Conservation (phyloP, 768 basidiomycete genomes). For the Boletus reticulatus region DNA sequence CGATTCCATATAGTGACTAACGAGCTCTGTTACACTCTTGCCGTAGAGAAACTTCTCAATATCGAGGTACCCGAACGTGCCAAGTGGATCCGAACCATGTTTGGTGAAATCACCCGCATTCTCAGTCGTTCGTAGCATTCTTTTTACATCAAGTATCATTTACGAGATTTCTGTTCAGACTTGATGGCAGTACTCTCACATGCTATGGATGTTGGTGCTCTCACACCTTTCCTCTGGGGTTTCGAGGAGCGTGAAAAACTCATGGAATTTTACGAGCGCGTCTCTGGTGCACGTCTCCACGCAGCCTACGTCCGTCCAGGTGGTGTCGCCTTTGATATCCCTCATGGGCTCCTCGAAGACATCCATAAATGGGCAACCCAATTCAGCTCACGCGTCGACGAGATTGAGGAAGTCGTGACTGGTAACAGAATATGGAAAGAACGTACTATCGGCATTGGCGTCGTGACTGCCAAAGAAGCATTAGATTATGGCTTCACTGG, state of each 20-base stretch:
- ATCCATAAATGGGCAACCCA: constrained; percentile 99
- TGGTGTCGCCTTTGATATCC: constrained; percentile 96
- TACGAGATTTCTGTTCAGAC: constrained; percentile 43
- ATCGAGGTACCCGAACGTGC: constrained; percentile 96
- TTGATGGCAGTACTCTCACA: constrained; percentile 96
- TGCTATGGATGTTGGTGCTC: constrained; percentile 95
- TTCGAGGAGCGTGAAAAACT: constrained; percentile 99
- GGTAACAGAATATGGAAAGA: constrained; percentile 99
- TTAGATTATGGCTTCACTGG: constrained; percentile 92
- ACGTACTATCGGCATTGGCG: constrained; percentile 86
- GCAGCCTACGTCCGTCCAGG: constrained; percentile 98
- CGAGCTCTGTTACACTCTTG: constrained; percentile 94
- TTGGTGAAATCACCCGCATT: constrained; percentile 95
- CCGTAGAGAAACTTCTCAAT: constrained; percentile 97
- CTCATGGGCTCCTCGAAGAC: constrained; percentile 97
- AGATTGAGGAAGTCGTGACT: constrained; percentile 97
- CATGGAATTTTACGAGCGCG: constrained; percentile 99
- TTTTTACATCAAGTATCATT: not conserved
- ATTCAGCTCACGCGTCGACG: constrained; percentile 86
- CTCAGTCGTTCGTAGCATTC: constrained; percentile 70
- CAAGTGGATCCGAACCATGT: constrained; percentile 96
- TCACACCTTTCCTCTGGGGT: constrained; percentile 99
- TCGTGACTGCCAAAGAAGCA: constrained; percentile 90
- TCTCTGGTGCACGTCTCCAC: constrained; percentile 95
- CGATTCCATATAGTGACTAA: constrained; percentile 80